These are phyloP conservation scores for Lichtheimia ornata DNA, from an alignment of 371 early-diverging fungal genomes.

Conservation along the genomic window DNA sequence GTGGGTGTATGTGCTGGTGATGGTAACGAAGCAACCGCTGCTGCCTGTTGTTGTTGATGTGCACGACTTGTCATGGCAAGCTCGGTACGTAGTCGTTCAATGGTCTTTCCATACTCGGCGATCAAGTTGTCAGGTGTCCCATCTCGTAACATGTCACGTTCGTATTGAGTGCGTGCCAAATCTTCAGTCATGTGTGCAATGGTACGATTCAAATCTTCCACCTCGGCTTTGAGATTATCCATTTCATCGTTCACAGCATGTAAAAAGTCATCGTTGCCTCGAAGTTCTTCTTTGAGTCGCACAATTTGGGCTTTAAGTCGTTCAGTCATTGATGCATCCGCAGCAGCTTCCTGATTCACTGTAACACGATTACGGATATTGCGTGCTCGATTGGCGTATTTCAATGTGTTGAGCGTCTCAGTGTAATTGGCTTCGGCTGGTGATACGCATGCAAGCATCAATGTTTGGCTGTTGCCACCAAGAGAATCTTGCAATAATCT, in stretches of 20 bases:
- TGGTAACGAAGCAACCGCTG: neutral
- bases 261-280: slow-evolving; percentile 37
- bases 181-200: slow-evolving; percentile 16
- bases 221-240: slow-evolving; percentile 38
- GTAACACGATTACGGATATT: slow-evolving; percentile 81
- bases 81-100: slow-evolving; percentile 12
- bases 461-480: slow-evolving; percentile 87
- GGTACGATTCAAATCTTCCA: slow-evolving; percentile 20
- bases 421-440: slow-evolving; percentile 73
- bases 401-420: slow-evolving; percentile 91
- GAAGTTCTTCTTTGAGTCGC: slow-evolving; percentile 38
- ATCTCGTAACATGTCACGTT: slow-evolving; percentile 22
- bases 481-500: slow-evolving; percentile 92
- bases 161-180: slow-evolving; percentile 25
- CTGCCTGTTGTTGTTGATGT: neutral
- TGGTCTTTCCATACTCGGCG: slow-evolving; percentile 25
- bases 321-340: slow-evolving; percentile 8
- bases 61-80: neutral
- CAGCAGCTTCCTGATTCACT: slow-evolving; percentile 34
- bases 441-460: slow-evolving; percentile 92
- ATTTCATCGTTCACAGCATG: slow-evolving; percentile 48
- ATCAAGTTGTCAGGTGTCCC: slow-evolving; percentile 8
- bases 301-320: slow-evolving; percentile 30
- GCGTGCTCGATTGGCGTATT: slow-evolving; percentile 87
- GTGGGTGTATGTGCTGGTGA: slow-evolving; percentile 8